Evolutionary conservation across 2,329 filamentous ascomycete species (phyloP).

Genomic region (Triangularia setosa): DNA sequence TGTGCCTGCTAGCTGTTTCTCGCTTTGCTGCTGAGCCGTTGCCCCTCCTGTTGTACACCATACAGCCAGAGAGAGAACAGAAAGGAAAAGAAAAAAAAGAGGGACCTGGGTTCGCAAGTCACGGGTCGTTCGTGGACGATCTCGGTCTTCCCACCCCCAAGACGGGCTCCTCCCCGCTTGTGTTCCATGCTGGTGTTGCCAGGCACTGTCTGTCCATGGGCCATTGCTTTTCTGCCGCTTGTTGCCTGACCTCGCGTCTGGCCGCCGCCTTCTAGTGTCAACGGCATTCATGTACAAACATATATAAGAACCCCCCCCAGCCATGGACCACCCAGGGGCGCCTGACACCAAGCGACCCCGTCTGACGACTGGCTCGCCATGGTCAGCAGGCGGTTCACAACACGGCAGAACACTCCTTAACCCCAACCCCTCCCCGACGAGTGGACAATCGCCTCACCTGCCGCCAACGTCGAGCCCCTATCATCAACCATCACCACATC

Average conservation of each 20-base stretch:
- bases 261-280: conserved; percentile 20
- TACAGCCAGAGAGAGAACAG: not conserved
- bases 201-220: conserved; percentile 18
- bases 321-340: conserved; percentile 54
- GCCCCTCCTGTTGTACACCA: conserved; percentile 2
- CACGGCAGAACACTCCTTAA: conserved; percentile 46
- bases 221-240: conserved; percentile 16
- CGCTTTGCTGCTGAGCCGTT: not conserved
- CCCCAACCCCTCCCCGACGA: conserved; percentile 37
- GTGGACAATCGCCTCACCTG: conserved; percentile 34
- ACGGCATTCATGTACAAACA: conserved; percentile 31
- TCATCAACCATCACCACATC: conserved; percentile 32
- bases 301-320: conserved; percentile 40
- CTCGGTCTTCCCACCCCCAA: conserved; percentile 6
- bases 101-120: conserved; percentile 1
- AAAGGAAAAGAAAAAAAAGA: not conserved
- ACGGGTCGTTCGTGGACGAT: conserved; percentile 1
- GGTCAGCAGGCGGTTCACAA: conserved; percentile 46
- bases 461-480: conserved; percentile 38
- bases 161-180: conserved; percentile 17
- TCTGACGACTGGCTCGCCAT: conserved; percentile 44
- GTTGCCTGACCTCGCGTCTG: conserved; percentile 20
- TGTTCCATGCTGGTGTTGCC: conserved; percentile 22
- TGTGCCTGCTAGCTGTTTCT: not conserved
- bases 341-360: conserved; percentile 59